Percentiles rank a stretch among this genome's conserved stretches.
Evolutionary conservation across 768 basidiomycete species (phyloP).

Genomic region (Leccinum imitatum): DNA sequence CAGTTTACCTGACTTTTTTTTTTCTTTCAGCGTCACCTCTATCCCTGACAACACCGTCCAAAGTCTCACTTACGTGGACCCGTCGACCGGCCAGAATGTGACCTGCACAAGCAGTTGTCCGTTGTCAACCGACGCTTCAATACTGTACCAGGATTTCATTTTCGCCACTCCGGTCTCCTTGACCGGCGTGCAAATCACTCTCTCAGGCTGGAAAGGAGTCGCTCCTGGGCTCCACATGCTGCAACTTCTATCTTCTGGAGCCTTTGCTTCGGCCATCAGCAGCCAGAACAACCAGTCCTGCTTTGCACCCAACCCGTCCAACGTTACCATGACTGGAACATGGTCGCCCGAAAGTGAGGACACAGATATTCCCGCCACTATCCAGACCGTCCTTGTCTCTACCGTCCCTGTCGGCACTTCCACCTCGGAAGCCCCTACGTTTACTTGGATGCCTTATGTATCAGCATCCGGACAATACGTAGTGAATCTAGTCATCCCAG

Average conservation of each 20-base stretch:
- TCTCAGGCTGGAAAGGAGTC: conserved; percentile 72
- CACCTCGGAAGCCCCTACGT: conserved; percentile 61
- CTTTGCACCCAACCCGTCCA: conserved; percentile 74
- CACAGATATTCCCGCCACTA: conserved; percentile 80
- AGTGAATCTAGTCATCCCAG: conserved; percentile 82
- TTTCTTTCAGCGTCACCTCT: conserved; percentile 63
- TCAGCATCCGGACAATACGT: conserved; percentile 85
- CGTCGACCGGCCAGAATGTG: conserved; percentile 65
- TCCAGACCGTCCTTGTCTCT: conserved; percentile 70
- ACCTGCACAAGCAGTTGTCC: conserved; percentile 83
- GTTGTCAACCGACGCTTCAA: conserved; percentile 67
- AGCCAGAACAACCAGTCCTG: conserved; percentile 66
- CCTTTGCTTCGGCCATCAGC: conserved; percentile 75
- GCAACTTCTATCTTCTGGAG: conserved; percentile 91
- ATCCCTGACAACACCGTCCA: conserved; percentile 88
- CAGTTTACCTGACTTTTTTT: conserved; percentile 7
- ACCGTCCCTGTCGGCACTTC: conserved; percentile 63
- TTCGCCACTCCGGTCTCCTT: conserved; percentile 64
- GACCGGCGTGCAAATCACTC: conserved; percentile 86
- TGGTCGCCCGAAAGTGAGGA: conserved; percentile 67
- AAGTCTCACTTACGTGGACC: conserved; percentile 75
- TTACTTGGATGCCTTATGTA: conserved; percentile 93
- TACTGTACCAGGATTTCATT: conserved; percentile 93
- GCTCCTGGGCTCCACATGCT: conserved; percentile 85
- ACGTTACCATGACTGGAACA: conserved; percentile 59